phyloP scores from a whole-genome alignment of 306 rosid genomes.

The Rosa chinensis region DNA sequence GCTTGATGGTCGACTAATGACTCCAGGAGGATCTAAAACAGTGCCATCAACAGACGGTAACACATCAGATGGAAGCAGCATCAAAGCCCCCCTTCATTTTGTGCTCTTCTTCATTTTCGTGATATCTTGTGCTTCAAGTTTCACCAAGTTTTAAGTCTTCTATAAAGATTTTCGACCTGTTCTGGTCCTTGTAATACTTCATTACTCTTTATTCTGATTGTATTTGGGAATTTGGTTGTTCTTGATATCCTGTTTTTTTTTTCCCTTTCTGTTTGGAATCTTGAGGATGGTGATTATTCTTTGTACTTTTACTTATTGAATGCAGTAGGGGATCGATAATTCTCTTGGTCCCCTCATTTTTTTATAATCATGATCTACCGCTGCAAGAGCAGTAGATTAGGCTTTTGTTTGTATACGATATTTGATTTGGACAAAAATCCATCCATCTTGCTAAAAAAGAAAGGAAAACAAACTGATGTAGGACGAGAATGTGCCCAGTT shows the following conservation, averaged over 20 bases:
- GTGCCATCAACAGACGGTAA: constrained; percentile 46
- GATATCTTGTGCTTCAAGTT: constrained; percentile 33
- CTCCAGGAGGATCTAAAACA: constrained; percentile 54
- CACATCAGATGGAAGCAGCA: constrained; percentile 44
- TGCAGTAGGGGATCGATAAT: neutral
- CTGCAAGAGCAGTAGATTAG: no score
- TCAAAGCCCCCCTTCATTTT: constrained; percentile 35
- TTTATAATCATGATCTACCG: neutral
- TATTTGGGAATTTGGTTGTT: neutral
- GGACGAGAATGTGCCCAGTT: no score
- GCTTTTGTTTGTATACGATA: neutral
- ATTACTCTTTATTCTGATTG: neutral
- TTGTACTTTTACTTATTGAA: neutral
- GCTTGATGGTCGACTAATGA: neutral
- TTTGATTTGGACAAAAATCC: neutral
- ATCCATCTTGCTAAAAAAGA: no score
- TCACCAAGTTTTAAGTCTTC: constrained; percentile 35
- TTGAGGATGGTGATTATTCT: neutral
- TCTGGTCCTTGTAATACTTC: neutral
- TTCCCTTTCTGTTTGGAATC: neutral
- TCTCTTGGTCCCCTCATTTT: neutral
- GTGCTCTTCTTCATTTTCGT: constrained; percentile 39
- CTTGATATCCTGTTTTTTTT: neutral
- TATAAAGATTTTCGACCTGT: neutral
- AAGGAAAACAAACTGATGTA: no score